Evolutionary conservation across 2,329 filamentous ascomycete species (phyloP), one percentile per base, ranked within the genome.

Genomic region (Fusarium sterilihyphosum): DNA sequence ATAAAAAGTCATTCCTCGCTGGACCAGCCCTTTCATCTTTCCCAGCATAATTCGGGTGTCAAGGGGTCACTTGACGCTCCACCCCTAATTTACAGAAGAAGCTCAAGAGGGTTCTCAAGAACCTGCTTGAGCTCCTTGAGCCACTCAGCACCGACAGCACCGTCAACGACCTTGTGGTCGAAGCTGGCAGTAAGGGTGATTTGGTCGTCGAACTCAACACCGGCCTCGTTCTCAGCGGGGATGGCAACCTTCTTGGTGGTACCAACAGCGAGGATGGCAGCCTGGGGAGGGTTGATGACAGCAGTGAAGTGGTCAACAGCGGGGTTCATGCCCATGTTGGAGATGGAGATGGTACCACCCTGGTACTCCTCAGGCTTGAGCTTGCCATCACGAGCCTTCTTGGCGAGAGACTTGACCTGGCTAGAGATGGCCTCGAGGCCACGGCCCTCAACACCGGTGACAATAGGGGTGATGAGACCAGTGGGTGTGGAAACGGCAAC

Each of bases 291-390:
- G 91, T 99, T 99, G 90, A 99, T 98, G 82, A 99, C 93, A 78
- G 96, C 96, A 60, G 96, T 98, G 87, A 99, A 99, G 83, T 95
- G 91, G 86, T 98, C 95, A 73, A 99, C 92, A 58, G 96, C 96
- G 54, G 92, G 82, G 90, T 99, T 99, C 96, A 99, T 99, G 85
- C 96, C 96, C 96, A 99, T 97, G 91, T 99, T 99, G 87, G 94
- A 97, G 86, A 99, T 98, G 84, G 96, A 98, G 87, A 99, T 98
- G 83, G 94, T 97, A 83, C 96, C 96, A 65, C 96, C 96, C 89
- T 98, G 96, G 91, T 97, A 99, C 87, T 99, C 95, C 85, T 99
- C 96, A 54, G 96, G 96, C 92, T 98, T 98, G 80, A 99, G 93
- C 92, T 98, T 99, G 86, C 94, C 94, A 79, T 98, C 96, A 72